phyloP scores from a whole-genome alignment of 371 early-diverging fungal species.

The Zopfochytrium polystomum region DNA sequence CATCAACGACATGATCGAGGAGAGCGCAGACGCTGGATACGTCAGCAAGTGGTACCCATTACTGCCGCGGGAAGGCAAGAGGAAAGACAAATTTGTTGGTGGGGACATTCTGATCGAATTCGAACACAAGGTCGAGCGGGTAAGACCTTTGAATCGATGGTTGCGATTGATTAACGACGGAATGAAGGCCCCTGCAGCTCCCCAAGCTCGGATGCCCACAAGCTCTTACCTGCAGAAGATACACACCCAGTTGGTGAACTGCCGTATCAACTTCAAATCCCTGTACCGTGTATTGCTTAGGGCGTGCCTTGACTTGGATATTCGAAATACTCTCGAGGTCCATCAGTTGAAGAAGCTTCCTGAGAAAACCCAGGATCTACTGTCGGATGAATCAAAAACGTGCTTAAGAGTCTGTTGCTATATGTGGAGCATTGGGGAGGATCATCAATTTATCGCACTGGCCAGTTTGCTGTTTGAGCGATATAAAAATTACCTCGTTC shows the following conservation, averaged over 20 bases:
- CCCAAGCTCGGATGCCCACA: neutral
- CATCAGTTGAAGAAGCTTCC: slow-evolving; percentile 15
- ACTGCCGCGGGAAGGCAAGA: slow-evolving; percentile 28
- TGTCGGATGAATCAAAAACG: slow-evolving; percentile 43
- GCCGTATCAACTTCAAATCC: slow-evolving; percentile 33
- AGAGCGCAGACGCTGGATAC: slow-evolving; percentile 28
- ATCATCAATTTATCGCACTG: slow-evolving; percentile 38
- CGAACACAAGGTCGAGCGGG: too few relatives aligned
- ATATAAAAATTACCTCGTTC: slow-evolving; percentile 42
- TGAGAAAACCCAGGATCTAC: slow-evolving; percentile 32
- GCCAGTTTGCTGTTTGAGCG: slow-evolving; percentile 43
- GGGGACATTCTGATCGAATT: slow-evolving; percentile 37
- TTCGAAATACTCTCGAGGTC: slow-evolving; percentile 24
- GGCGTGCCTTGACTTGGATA: slow-evolving; percentile 40
- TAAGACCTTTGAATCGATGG: too few relatives aligned
- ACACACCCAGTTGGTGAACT: slow-evolving; percentile 8
- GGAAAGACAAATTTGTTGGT: slow-evolving; percentile 47
- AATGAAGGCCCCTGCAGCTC: too few relatives aligned
- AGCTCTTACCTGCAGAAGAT: neutral
- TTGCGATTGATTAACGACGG: too few relatives aligned
- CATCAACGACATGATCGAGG: slow-evolving; percentile 28
- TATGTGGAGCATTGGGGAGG: slow-evolving; percentile 45
- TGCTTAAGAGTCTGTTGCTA: slow-evolving; percentile 22
- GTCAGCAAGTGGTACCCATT: slow-evolving; percentile 28
- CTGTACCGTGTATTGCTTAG: slow-evolving; percentile 40